phyloP scores from a whole-genome alignment of 2,329 filamentous ascomycete genomes.

The Claviceps maximensis region DNA sequence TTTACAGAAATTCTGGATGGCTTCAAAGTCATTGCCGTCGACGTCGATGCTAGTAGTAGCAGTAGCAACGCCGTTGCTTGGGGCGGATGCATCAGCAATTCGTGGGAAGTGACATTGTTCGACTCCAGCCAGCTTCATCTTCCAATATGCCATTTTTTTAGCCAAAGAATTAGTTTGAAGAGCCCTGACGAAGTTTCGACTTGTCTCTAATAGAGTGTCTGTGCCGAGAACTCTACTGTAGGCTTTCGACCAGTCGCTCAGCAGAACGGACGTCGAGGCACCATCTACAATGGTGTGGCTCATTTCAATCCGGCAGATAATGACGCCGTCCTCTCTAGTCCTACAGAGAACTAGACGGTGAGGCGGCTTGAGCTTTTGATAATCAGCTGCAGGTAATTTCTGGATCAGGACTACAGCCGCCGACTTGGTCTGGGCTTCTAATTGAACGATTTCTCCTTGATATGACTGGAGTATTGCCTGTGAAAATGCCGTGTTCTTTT shows the following conservation, averaged over 20 bases:
- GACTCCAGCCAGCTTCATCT: constrained; percentile 3
- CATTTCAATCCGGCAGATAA: constrained; percentile 19
- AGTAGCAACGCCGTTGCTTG: background rate
- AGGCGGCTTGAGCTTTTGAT: constrained; percentile 1
- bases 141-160: constrained; percentile 7
- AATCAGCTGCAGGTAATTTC: background rate
- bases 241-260: constrained; percentile 5
- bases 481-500: constrained; percentile 2
- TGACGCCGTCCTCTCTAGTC: constrained; percentile 1
- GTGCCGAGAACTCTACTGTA: background rate
- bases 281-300: constrained; percentile 23
- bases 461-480: constrained; percentile 4
- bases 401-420: background rate
- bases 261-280: constrained; percentile 12
- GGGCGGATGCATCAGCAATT: background rate
- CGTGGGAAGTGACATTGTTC: constrained; percentile 8
- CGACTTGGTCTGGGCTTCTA: background rate
- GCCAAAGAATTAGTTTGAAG: background rate
- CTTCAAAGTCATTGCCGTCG: background rate
- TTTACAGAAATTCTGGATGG: constrained; percentile 21
- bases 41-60: background rate
- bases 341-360: constrained; percentile 1
- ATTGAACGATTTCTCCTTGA: background rate
- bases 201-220: background rate
- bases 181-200: constrained; percentile 3